A percentile compares a stretch with the other conserved stretches of the same genome.
Conservation (phyloP, 192 early-diverging fungal species). For the Linnemannia zychae region DNA sequence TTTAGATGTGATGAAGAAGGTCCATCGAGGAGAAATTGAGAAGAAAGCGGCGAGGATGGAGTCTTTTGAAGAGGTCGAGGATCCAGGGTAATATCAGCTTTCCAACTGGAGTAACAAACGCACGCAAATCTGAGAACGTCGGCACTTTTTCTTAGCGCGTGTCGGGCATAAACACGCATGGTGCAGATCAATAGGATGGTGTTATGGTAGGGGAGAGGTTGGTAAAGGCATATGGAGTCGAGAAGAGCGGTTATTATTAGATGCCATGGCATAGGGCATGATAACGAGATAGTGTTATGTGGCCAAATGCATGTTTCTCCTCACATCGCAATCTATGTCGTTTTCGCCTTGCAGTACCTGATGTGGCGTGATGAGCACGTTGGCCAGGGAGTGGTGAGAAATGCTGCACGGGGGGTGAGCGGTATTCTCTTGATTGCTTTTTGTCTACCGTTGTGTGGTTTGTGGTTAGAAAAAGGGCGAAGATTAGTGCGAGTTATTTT, state of each 20-base stretch:
- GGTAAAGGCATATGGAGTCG: neutral
- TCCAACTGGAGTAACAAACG: slow-evolving; percentile 50
- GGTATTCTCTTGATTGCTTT: neutral
- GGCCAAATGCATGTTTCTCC: neutral
- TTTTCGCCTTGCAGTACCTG: neutral
- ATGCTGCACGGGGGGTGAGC: neutral
- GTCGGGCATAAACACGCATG: neutral
- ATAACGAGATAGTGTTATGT: neutral
- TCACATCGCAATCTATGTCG: neutral
- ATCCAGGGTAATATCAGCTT: slow-evolving; percentile 67
- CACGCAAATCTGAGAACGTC: neutral
- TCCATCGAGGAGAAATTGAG: neutral
- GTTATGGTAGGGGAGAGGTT: neutral
- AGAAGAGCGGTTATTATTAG: neutral
- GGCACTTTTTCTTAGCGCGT: neutral
- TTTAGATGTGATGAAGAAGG: neutral
- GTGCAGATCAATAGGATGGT: neutral
- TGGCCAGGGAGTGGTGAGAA: neutral
- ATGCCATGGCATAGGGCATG: neutral
- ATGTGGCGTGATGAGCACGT: neutral
- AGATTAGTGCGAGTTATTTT: neutral
- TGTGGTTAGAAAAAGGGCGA: neutral
- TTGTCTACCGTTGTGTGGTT: neutral
- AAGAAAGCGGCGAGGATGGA: slow-evolving; percentile 3
- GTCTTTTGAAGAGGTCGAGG: slow-evolving; percentile 56